A percentile compares a stretch with the other conserved stretches of the same genome.
phyloP scores from a whole-genome alignment of 345 rosid species.

The Boechera stricta region DNA sequence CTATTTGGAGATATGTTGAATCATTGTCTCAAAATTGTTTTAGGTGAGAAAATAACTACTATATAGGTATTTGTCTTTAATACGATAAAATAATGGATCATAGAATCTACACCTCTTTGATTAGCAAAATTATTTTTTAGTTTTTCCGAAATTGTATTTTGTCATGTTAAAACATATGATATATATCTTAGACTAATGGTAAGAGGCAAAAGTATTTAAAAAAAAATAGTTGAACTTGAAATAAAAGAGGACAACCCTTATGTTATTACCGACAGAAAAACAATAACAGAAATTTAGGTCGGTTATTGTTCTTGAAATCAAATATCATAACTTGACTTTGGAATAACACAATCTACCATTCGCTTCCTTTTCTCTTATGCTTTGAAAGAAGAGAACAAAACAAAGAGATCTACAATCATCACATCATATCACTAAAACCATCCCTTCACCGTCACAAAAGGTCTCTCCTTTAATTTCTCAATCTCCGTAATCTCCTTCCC shows the following conservation, averaged over 20 bases:
- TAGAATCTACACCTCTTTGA: neutral
- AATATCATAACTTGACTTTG: constrained; percentile 32
- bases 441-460: constrained; percentile 49
- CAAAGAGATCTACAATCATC: constrained; percentile 18
- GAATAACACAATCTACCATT: constrained; percentile 21
- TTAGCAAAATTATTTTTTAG: neutral
- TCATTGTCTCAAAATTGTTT: constrained; percentile 8
- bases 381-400: neutral
- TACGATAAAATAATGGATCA: neutral
- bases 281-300: constrained; percentile 17
- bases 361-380: neutral
- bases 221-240: neutral
- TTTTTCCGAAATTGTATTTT: neutral
- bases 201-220: neutral
- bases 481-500: constrained; percentile 18
- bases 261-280: constrained; percentile 26
- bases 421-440: constrained; percentile 12
- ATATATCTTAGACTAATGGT: constrained; percentile 1
- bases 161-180: neutral
- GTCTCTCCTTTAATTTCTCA: constrained; percentile 29
- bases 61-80: neutral
- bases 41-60: neutral
- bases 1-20: neutral
- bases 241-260: constrained; percentile 7
- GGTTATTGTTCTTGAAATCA: neutral